Base-by-base conservation (phyloP, 345 rosid genomes). In the Mercurialis annua region DNA sequence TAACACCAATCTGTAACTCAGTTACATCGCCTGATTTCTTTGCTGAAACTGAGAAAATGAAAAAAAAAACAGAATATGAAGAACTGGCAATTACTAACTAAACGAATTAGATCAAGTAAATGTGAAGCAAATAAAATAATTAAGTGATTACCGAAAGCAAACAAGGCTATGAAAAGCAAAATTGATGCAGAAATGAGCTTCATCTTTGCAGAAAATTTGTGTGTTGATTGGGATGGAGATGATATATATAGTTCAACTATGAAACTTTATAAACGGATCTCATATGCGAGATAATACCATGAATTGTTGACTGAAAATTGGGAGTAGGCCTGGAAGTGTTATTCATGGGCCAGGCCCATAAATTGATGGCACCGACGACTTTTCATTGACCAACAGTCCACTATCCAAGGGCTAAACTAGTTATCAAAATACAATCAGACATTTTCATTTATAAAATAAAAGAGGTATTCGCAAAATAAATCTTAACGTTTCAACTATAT, bases 1-100 rank as follows among this genome's bases (percentile, higher is more conserved):
- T 92, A 47, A 92, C 90, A 31, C 98, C 98, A 81, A 92, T 88
- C 80, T 92, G 98, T 40, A 93, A 72, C 78, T 88, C 86, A 20
- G 86, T 87, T 21, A 92, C 96, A 71, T 90, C 97, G 49, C 75
- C 85, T 3, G 90, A 86, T 27, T 81, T 87, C 83, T 84, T 90
- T 38, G 88, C 92, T 59, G 72, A 57, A 44, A 74, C 98, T 92
- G 80, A 46, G 46, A 50, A 56, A 53, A 57, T 36, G 33, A 51
- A 55, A 0, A 47, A 26, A 33, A 27, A 14, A 46, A 46, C 30
- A 9, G 50, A 65, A 72, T 51, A 26, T 18, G 48, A 43, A 23
- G 15, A 21, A 38, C 4, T 64, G 24, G 17, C 27, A 24, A 12
- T 21, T 24, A 52, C 44, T 54, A 54, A 71, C 74, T 69, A 65